A percentile compares a stretch with the other conserved stretches of the same genome.
phyloP scores from a whole-genome alignment of 2,329 filamentous ascomycete species.

The Parafenestella ontariensis region DNA sequence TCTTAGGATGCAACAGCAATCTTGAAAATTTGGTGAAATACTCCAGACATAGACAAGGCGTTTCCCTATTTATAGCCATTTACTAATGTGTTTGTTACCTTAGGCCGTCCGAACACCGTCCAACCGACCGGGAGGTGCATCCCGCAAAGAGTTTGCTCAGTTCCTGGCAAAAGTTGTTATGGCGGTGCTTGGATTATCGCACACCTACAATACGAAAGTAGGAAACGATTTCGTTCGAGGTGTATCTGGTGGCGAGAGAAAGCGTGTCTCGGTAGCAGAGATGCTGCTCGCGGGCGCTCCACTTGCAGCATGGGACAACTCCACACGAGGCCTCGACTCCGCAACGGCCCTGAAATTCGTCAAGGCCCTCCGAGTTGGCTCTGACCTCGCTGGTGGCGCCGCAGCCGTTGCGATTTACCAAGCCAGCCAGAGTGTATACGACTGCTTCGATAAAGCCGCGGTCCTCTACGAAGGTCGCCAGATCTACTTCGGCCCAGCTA shows the following conservation, averaged over 20 bases:
- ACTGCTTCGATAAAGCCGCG: slow-evolving; percentile 74
- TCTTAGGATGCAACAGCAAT: background rate
- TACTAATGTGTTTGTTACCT: background rate
- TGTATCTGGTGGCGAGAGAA: slow-evolving; percentile 67
- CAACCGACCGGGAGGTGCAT: slow-evolving; percentile 43
- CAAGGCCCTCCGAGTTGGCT: slow-evolving; percentile 58
- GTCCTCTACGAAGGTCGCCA: slow-evolving; percentile 79
- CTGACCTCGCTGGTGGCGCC: slow-evolving; percentile 58
- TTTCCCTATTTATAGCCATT: background rate
- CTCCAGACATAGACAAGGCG: background rate
- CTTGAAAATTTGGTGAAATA: background rate
- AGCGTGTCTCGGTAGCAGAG: slow-evolving; percentile 68
- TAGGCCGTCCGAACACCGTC: slow-evolving; percentile 58
- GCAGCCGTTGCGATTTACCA: slow-evolving; percentile 67
- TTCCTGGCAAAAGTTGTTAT: slow-evolving; percentile 60
- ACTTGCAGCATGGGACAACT: slow-evolving; percentile 56
- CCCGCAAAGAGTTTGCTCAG: slow-evolving; percentile 54
- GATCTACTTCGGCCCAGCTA: slow-evolving; percentile 75
- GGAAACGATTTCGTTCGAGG: slow-evolving; percentile 67
- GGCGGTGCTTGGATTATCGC: slow-evolving; percentile 61
- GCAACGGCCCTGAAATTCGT: slow-evolving; percentile 66
- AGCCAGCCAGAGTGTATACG: slow-evolving; percentile 60
- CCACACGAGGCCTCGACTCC: slow-evolving; percentile 49
- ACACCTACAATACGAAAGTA: slow-evolving; percentile 64
- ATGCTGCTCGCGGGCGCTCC: slow-evolving; percentile 51